Conservation (phyloP, 2,329 filamentous ascomycete species). For the Cercospora sp. region DNA sequence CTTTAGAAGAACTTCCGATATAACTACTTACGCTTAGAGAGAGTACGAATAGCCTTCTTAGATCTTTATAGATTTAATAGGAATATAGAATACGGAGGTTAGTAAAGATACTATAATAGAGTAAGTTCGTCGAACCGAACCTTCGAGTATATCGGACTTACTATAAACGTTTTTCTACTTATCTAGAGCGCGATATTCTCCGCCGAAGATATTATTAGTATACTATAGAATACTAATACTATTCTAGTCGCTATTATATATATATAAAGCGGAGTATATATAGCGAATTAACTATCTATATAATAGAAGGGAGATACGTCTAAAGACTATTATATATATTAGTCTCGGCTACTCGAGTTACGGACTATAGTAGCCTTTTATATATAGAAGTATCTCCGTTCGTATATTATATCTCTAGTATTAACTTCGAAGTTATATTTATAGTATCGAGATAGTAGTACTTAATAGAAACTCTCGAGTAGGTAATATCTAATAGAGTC, state of each 20-base stretch:
- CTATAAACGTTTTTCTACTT: not conserved
- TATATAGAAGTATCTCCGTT: not conserved
- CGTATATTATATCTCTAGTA: not conserved
- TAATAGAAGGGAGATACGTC: not conserved
- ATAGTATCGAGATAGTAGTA: not conserved
- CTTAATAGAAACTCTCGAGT: not conserved
- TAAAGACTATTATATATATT: not conserved
- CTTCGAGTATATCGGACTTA: not conserved
- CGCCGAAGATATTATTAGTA: not conserved
- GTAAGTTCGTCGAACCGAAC: not conserved
- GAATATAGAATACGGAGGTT: not conserved
- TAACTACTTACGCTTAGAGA: not conserved
- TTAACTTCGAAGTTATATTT: not conserved
- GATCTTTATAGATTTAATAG: not conserved
- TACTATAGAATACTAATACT: not conserved
- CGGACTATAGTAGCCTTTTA: not conserved
- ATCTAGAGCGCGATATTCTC: not conserved
- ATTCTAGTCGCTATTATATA: not conserved
- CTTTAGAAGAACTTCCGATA: not conserved
- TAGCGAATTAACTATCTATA: not conserved
- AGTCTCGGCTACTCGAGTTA: not conserved
- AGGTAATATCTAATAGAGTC: not conserved
- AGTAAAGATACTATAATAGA: not conserved
- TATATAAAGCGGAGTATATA: not conserved
- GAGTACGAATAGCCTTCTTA: not conserved